Conservation (phyloP, 2,329 filamentous ascomycete species). For the Clonostachys rhizophaga region DNA sequence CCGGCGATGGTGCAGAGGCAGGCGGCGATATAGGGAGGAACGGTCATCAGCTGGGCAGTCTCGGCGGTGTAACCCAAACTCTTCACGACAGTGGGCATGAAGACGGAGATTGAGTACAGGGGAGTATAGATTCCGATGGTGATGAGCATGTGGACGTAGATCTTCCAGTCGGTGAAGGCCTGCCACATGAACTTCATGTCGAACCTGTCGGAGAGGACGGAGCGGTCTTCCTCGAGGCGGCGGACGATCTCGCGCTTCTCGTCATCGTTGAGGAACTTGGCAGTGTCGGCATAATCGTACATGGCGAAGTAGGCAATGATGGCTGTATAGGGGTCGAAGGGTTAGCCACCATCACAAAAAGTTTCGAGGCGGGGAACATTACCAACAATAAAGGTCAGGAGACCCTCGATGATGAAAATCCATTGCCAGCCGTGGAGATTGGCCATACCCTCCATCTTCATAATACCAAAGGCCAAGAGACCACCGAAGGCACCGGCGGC, state of each 20-base stretch:
- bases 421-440: constrained; percentile 64
- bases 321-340: constrained; percentile 25
- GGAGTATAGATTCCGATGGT: constrained; percentile 52
- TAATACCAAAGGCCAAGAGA: constrained; percentile 53
- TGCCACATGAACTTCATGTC: constrained; percentile 47
- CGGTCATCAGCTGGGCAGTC: constrained; percentile 28
- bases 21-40: constrained; percentile 29
- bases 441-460: constrained; percentile 49
- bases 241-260: constrained; percentile 37
- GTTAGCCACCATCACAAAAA: not conserved
- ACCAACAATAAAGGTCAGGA: constrained; percentile 38
- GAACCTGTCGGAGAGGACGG: constrained; percentile 49
- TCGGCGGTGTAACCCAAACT: constrained; percentile 27
- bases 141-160: constrained; percentile 51
- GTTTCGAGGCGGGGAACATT: constrained; percentile 2
- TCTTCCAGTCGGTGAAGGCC: constrained; percentile 50
- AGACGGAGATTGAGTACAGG: constrained; percentile 29
- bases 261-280: constrained; percentile 38
- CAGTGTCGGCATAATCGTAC: constrained; percentile 52
- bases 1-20: constrained; percentile 25
- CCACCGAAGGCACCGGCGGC: constrained; percentile 60
- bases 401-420: constrained; percentile 72
- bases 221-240: constrained; percentile 35
- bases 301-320: constrained; percentile 44
- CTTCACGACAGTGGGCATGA: constrained; percentile 28